Conservation (phyloP, 306 rosid species). For the Mimosa bimucronata region DNA sequence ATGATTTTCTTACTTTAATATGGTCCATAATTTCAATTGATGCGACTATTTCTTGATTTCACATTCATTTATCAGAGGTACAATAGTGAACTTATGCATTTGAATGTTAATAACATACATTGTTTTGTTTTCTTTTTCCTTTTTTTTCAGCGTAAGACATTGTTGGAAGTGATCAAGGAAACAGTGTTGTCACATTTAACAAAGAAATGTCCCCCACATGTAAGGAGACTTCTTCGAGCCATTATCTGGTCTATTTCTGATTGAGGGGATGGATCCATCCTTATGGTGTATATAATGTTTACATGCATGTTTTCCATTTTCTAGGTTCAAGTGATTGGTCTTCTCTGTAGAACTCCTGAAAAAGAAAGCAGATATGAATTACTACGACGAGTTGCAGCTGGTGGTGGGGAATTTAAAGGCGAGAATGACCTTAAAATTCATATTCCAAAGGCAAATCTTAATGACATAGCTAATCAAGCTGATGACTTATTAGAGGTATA, state of each 20-base stretch:
- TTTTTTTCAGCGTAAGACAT: conserved; percentile 69
- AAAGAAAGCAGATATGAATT: conserved; percentile 91
- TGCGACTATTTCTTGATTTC: conserved; percentile 19
- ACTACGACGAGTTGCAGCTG: conserved; percentile 89
- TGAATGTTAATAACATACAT: conserved; percentile 22
- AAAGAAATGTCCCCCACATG: conserved; percentile 88
- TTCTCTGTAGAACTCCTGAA: conserved; percentile 88
- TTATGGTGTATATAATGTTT: neutral
- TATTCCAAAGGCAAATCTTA: conserved; percentile 85
- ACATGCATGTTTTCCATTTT: conserved; percentile 27
- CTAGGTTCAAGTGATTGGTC: conserved; percentile 91
- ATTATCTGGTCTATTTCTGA: conserved; percentile 26
- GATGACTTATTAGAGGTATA: conserved; percentile 94
- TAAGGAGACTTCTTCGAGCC: conserved; percentile 49
- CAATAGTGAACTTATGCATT: conserved; percentile 19
- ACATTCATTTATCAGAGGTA: conserved; percentile 4
- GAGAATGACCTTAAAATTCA: conserved; percentile 68
- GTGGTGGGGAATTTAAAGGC: conserved; percentile 81
- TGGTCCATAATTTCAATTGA: neutral
- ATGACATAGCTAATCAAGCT: conserved; percentile 95
- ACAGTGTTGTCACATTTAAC: conserved; percentile 87
- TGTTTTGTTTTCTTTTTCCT: conserved; percentile 20
- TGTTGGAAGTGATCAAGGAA: conserved; percentile 94
- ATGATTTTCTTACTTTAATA: neutral
- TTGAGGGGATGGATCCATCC: conserved; percentile 1